Evolutionary conservation across 768 basidiomycete genomes (phyloP), one percentile per base, ranked within the genome.

Genomic region (Psilocybe tampanensis): DNA sequence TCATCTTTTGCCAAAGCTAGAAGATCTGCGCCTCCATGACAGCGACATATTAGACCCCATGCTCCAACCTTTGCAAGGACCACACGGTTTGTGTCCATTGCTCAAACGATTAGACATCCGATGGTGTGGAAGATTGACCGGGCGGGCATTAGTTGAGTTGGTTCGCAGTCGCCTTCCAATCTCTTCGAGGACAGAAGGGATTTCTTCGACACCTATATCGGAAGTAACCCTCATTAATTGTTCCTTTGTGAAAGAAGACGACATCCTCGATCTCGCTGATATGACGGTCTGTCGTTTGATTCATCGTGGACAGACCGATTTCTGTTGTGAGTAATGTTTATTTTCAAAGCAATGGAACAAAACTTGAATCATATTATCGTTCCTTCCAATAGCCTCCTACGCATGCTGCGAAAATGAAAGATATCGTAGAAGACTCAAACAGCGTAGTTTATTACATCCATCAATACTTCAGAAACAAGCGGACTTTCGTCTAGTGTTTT

Each of bases 121-220:
- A 23, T 86, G 83, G 85, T 87, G 85, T 62, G 75, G 78, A 11
- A 77, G 83, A 54, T 65, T 88, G 6, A 76, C 75, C 24, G 84
- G 85, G 18, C 67, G 64, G 1, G 79, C 80, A 19, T 69, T 87
- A 36, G 84, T 82, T 36, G 69, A 77, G 29, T 68, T 86, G 15
- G 83, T 83, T 43, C 66, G 62, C 48, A 78, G 74, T 54, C 75
- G 84, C 22, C 47, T 66, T 19, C 39, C 29, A 17, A 55, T 32
- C 36, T 33, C 55, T 12, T 36, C 34, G 9, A 18, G 51, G n/a
- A 19, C 32, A 33, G 43, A 26, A 36, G 11, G 34, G 49, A 18
- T 42, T 34, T 47, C 54, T 49, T 26, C 44, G 54, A 32, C 32
- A 41, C 56, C 60, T 50, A 64, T 64, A 42, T 69, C 71, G 42